Conservation (phyloP, 768 basidiomycete species). For the Cystobasidiopsis lactophilus region DNA sequence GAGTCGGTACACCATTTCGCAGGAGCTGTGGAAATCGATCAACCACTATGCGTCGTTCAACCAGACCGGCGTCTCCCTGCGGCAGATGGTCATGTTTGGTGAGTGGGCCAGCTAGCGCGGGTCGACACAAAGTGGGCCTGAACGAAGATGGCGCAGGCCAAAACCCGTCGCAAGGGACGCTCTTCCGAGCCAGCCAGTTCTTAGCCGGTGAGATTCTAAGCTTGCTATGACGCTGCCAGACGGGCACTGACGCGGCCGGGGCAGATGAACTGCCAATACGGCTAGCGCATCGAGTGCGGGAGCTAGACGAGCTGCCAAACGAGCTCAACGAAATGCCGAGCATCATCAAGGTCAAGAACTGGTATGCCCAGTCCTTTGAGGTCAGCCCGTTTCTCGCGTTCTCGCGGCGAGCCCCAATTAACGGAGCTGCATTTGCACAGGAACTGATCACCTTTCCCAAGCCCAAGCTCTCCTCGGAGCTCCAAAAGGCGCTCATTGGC, state of each 20-base stretch:
- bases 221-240: not conserved
- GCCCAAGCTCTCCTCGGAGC: conserved; percentile 42
- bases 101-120: not conserved
- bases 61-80: conserved; percentile 81
- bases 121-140: not conserved
- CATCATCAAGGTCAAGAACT: conserved; percentile 80
- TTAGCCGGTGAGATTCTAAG: conserved; percentile 36
- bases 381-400: conserved; percentile 26
- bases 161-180: conserved; percentile 70
- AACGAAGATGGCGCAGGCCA: conserved; percentile 31
- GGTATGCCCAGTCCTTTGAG: conserved; percentile 98
- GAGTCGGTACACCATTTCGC: not conserved
- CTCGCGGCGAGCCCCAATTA: not conserved
- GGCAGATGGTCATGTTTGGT: conserved; percentile 91
- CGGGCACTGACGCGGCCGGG: not conserved
- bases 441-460: conserved; percentile 73
- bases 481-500: conserved; percentile 42
- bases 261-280: conserved; percentile 84
- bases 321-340: conserved; percentile 73
- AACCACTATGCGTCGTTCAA: conserved; percentile 20
- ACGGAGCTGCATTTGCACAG: too few relatives aligned
- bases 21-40: conserved; percentile 15
- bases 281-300: conserved; percentile 83
- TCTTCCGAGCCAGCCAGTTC: conserved; percentile 79
- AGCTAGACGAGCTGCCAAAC: conserved; percentile 82